Conservation (phyloP, 1,284 basidiomycete species). For the Ustilago sp. region DNA sequence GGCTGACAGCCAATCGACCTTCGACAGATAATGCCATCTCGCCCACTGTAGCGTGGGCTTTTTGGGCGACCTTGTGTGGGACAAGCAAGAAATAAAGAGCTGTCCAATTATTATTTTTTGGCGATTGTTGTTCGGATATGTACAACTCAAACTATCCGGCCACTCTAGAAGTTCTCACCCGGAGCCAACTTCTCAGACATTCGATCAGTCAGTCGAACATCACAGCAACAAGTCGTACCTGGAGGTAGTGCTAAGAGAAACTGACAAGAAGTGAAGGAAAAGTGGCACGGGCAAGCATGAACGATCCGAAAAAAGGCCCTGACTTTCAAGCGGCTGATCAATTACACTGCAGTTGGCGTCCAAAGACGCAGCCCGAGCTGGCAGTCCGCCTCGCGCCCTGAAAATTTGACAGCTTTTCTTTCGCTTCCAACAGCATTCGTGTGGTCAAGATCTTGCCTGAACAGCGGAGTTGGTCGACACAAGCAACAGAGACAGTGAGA, state of each 20-base stretch:
- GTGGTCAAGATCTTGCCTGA: conserved; percentile 1
- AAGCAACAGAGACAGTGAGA: neutral
- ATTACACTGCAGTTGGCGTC: conserved; percentile 15
- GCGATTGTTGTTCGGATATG: neutral
- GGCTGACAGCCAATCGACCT: neutral
- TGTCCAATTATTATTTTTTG: neutral
- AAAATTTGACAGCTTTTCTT: neutral
- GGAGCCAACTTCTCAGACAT: conserved; percentile 1
- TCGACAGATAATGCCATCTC: neutral
- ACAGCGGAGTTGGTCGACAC: neutral
- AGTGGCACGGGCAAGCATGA: neutral
- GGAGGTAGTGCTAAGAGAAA: neutral
- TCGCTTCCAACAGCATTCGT: neutral
- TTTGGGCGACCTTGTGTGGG: neutral
- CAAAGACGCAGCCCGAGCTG: conserved; percentile 28
- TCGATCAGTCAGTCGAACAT: conserved; percentile 1
- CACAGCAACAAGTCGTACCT: neutral
- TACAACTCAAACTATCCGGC: neutral
- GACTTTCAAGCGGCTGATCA: conserved; percentile 25
- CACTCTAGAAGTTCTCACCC: neutral
- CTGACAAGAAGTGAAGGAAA: neutral
- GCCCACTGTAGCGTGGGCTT: neutral
- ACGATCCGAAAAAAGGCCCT: conserved; percentile 8
- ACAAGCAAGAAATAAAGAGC: neutral
- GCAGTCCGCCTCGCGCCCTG: conserved; percentile 20